Percentiles rank a stretch among this genome's conserved stretches.
phyloP scores from a whole-genome alignment of 352 stramenopile species.

The Sclerospora graminicola region DNA sequence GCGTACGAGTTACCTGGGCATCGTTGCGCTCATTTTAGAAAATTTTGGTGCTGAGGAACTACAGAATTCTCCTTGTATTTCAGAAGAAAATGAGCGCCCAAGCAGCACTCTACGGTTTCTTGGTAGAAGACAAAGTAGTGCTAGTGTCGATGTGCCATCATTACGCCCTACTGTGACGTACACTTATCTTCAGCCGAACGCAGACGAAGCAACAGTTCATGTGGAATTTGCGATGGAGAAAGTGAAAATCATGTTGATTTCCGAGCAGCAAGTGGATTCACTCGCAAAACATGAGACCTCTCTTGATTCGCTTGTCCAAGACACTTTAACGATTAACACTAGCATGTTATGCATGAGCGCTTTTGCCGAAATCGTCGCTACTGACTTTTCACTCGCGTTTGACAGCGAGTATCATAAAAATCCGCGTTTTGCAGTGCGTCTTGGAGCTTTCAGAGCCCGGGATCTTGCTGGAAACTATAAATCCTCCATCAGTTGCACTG shows the following conservation, averaged over 20 bases:
- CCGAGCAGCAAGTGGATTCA: conserved; percentile 10
- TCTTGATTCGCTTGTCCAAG: conserved; percentile 6
- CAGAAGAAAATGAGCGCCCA: conserved; percentile 1
- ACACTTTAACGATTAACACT: neutral
- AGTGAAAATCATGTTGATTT: conserved; percentile 35
- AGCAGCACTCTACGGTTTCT: conserved; percentile 1
- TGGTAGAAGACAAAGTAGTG: conserved; percentile 5
- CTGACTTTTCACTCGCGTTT: conserved; percentile 25
- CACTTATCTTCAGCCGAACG: conserved; percentile 54
- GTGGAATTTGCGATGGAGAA: conserved; percentile 51
- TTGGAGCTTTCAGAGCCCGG: conserved; percentile 29
- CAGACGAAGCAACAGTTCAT: conserved; percentile 56
- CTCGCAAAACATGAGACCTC: neutral
- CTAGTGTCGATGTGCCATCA: conserved; percentile 12
- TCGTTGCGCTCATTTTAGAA: conserved; percentile 49
- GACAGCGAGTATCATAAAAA: conserved; percentile 33
- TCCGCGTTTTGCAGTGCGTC: conserved; percentile 28
- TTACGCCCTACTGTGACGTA: conserved; percentile 59
- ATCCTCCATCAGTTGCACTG: neutral
- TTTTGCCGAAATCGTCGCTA: conserved; percentile 24
- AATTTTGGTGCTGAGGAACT: conserved; percentile 71
- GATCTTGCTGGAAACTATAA: conserved; percentile 26
- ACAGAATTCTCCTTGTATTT: conserved; percentile 9
- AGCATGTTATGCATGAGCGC: neutral
- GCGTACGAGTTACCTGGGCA: conserved; percentile 44